Conservation (phyloP, 192 early-diverging fungal species). For the Coemansia sp. region DNA sequence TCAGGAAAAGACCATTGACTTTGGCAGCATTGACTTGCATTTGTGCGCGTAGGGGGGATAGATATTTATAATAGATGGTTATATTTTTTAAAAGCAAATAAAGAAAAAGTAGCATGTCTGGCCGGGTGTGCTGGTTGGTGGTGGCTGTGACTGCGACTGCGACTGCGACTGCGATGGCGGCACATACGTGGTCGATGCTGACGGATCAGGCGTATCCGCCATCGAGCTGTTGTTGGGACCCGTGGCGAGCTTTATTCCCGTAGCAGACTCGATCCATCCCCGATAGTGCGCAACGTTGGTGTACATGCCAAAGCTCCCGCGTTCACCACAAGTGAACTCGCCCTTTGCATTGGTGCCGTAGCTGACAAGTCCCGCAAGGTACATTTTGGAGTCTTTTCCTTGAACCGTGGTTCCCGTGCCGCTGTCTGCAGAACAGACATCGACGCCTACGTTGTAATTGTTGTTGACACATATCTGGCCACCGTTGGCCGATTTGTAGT, state of each 20-base stretch:
- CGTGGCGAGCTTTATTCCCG: neutral
- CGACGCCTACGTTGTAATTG: slow-evolving; percentile 48
- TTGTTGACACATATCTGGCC: slow-evolving; percentile 41
- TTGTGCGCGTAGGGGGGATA: slow-evolving; percentile 23
- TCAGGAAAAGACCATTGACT: slow-evolving; percentile 20
- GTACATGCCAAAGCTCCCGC: slow-evolving; percentile 53
- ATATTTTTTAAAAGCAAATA: slow-evolving; percentile 31
- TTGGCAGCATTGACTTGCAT: slow-evolving; percentile 34
- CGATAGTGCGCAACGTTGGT: slow-evolving; percentile 28
- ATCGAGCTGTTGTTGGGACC: neutral
- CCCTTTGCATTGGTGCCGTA: slow-evolving; percentile 34
- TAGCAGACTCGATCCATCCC: slow-evolving; percentile 34
- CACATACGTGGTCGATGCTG: neutral
- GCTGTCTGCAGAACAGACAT: slow-evolving; percentile 49
- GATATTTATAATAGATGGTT: neutral
- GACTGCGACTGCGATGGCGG: neutral
- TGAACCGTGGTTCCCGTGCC: slow-evolving; percentile 38
- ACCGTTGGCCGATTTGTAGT: slow-evolving; percentile 32
- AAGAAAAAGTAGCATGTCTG: slow-evolving; percentile 29
- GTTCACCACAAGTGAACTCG: slow-evolving; percentile 42
- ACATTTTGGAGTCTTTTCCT: slow-evolving; percentile 13
- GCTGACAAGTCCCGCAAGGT: slow-evolving; percentile 50
- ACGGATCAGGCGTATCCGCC: neutral
- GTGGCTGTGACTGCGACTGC: neutral
- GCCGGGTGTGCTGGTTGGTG: slow-evolving; percentile 8